Base-by-base conservation (phyloP, 2,329 filamentous ascomycete genomes). In the Dothiorella sarmentorum region DNA sequence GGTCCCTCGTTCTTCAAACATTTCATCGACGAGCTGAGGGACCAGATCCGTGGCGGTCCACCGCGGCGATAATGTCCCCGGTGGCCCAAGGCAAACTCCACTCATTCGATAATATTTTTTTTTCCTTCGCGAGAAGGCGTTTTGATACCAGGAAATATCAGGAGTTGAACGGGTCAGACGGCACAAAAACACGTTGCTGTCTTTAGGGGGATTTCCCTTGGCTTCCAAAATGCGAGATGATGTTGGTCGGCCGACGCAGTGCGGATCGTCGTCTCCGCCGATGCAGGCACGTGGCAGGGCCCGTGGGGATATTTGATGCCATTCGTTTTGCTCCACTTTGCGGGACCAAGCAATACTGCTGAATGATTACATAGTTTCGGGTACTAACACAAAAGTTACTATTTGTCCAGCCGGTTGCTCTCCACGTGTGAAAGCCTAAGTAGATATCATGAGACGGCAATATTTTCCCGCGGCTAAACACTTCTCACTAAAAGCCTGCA, bases 21-120 rank as follows among this genome's bases (percentile, higher is more conserved):
- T 59, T 84, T 82, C 66, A 71, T 74, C 27, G 78, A 84, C 35
- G 82, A 84, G 65, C 64, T 85, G 40, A 79, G 75, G 63, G 68
- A 74, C 6, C 78, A 81, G 61, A 72, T 80, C 22, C 49, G 49
- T 10, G 20, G 24, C 33, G 7, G 15, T 15, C 10, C 22, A 9
- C n/a, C 22, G 20, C 49, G 49, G 7, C 49, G 35, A 4, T 53
- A 17, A 20, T 27, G 9, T 22, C 17, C 13, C 7, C 45, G 9
- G 9, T 13, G 6, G 20, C 27, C n/a, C 29, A 9, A 3, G 4
- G 26, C 26, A 7, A 10, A 17, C n/a, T n/a, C n/a, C n/a, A 17
- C 27, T 6, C 7, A 15, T 27, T n/a, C 22, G 7, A 3, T 4
- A 17, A 33, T 27, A 47, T 33, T 33, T 18, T 17, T 7, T 26